These are phyloP conservation scores for Trypanosoma cruzi DNA, from an alignment of 208 protist genomes.

Conservation along the genomic window DNA sequence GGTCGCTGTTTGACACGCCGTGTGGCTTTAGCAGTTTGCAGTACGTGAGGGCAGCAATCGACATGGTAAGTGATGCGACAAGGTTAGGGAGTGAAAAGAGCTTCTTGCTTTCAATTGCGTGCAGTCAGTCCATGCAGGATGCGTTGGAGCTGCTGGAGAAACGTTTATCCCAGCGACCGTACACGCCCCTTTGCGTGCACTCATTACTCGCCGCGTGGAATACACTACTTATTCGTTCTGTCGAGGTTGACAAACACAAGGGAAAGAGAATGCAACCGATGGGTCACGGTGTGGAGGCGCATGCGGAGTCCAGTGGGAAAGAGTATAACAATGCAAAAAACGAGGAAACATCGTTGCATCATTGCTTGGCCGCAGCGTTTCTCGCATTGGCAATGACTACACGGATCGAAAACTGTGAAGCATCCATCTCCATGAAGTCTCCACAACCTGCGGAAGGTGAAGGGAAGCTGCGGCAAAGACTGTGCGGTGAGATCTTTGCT, in stretches of 20 bases:
- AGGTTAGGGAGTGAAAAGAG: not conserved
- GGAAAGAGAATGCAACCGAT: not conserved
- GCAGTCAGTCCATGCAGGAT: constrained; percentile 17
- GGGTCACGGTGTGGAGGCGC: not conserved
- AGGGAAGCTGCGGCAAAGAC: not conserved
- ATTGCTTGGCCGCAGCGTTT: not conserved
- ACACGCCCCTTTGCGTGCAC: not conserved
- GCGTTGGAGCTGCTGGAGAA: not conserved
- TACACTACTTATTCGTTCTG: constrained; percentile 18
- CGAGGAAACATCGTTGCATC: not conserved
- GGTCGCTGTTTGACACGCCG: constrained; percentile 5
- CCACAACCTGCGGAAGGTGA: not conserved
- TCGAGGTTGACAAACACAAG: constrained; percentile 18
- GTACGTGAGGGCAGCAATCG: constrained; percentile 18
- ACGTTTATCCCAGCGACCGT: not conserved
- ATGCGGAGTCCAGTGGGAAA: not conserved
- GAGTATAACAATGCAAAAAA: not conserved
- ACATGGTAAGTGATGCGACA: not conserved
- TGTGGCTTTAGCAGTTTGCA: constrained; percentile 27
- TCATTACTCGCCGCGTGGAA: constrained; percentile 25
- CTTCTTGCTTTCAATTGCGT: constrained; percentile 20
- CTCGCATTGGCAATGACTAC: constrained; percentile 2
- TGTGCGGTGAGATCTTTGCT: constrained; percentile 17
- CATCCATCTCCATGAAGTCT: not conserved
- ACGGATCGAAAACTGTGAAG: not conserved